Evolutionary conservation across 2,329 filamentous ascomycete species (phyloP), one percentile per base, ranked within the genome.

Genomic region (Pseudogymnoascus verrucosus): DNA sequence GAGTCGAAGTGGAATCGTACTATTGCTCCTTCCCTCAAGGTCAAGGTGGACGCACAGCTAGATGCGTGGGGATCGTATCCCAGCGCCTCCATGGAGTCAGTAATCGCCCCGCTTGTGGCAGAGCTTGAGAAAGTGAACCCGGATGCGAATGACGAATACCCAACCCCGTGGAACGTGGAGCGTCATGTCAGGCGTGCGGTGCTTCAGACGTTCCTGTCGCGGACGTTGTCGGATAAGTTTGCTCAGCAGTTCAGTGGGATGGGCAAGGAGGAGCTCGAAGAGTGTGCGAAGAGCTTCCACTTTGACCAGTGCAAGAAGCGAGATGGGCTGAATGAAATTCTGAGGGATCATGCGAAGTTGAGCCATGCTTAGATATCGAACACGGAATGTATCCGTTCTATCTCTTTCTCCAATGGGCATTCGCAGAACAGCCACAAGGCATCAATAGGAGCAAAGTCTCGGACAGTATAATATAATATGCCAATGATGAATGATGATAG

Each of bases 271-370:
- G 79, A 84, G 65, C 68, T 86, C 19, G 82, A 86, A 3, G 71
- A 69, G 64, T 69, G 72, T 36, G 74, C 75, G 5, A 71, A 73
- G 36, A 83, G 77, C 64, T 86, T 86, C 68, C 76, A 76, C 31
- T 79, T 84, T 68, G 81, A 84, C 54, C 76, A 81, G 47, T 86
- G 83, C 67, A 65, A 80, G 40, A 78, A 78, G 69, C 72, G 84
- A 31, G 77, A 82, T 44, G 76, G 75, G 1, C 67, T 85, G 67
- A 85, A 84, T 66, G 74, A 78, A 12, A 65, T 65, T 34, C 54
- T 67, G 60, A 64, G 60, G 28, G 64, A 62, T 7, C 62, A 65
- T 62, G 63, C 65, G 2, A 61, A 57, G 28, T 34, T 57, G 51
- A 57, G 51, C 26, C n/a, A 21, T 57, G 51, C 51, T 34, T 57